Conservation (phyloP, 148 eudicot species). For the Nyssa sinensis region DNA sequence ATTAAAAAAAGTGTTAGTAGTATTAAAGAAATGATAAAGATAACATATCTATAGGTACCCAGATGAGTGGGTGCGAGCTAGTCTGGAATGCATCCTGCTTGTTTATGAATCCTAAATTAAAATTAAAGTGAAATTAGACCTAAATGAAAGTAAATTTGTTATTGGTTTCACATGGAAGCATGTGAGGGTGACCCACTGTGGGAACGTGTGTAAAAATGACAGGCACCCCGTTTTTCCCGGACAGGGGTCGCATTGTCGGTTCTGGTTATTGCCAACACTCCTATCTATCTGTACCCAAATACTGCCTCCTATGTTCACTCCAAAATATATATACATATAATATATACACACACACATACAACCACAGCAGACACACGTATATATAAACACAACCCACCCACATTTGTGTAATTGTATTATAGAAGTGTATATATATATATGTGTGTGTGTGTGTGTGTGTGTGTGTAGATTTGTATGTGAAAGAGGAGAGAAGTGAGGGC, state of each 20-base stretch:
- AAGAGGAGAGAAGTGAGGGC: background rate
- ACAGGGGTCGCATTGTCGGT: constrained; percentile 59
- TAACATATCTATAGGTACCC: too few relatives aligned
- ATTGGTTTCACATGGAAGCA: constrained; percentile 61
- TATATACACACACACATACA: background rate
- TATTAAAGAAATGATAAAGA: too few relatives aligned
- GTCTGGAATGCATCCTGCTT: background rate
- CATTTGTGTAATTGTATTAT: too few relatives aligned
- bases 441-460: too few relatives aligned
- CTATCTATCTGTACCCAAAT: constrained; percentile 7
- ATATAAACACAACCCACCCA: too few relatives aligned
- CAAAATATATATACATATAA: too few relatives aligned
- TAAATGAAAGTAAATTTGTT: background rate
- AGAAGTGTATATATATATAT: too few relatives aligned
- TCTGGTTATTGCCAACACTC: constrained; percentile 8
- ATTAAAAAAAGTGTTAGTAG: too few relatives aligned
- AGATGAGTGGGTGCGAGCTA: too few relatives aligned
- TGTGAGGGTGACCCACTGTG: constrained; percentile 66
- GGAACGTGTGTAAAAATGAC: constrained; percentile 41
- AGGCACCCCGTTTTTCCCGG: constrained; percentile 64
- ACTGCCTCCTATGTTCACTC: background rate
- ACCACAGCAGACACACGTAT: background rate
- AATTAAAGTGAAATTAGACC: constrained; percentile 1
- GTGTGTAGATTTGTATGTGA: too few relatives aligned
- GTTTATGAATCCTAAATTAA: background rate